Evolutionary conservation across 2,329 filamentous ascomycete species (phyloP), one percentile per base, ranked within the genome.

Genomic region (Cytospora piceicola): DNA sequence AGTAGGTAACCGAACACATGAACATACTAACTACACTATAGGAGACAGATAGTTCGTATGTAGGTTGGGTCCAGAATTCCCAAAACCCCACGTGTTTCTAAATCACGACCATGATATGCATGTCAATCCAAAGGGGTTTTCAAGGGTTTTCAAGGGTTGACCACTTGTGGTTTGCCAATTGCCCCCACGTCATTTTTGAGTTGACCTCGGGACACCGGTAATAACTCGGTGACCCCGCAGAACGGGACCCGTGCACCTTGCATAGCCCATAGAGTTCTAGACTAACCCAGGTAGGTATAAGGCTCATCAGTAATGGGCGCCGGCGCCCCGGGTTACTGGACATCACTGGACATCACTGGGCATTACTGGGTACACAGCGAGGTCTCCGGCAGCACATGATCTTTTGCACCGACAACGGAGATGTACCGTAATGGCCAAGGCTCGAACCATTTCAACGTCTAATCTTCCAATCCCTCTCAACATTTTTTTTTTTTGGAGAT

Each of bases 401-500:
- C 39, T n/a, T 36, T 42, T n/a, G 39, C 39, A 42, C 39, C 39
- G 39, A 42, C 17, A 42, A 42, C 39, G 39, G 39, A 42, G 39
- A 42, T 8, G 17, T 36, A 36, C 34, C 34, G 14, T 42, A 39
- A 39, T 14, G 5, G 12, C 12, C 36, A 39, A 46, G 20, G 30
- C 12, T 30, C 5, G 22, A 46, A 22, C 34, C 14, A 15, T 14
- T 58, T 8, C 20, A 46, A 49, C 56, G 30, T 42, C 24, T 58
- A 8, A 46, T 46, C 14, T 29, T 58, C 34, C 39, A 58, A 22
- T 46, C 27, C 22, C 22, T 58, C 34, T 58, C 36, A 30, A 58
- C 24, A 15, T 15, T 12, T n/a, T 15, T 42, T 42, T 17, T 15
- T 11, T 32, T 32, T 32, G 9, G 34, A 36, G 34, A 36, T 12